Base-by-base conservation (phyloP, 2,329 filamentous ascomycete genomes). In the Penicillium sp. region DNA sequence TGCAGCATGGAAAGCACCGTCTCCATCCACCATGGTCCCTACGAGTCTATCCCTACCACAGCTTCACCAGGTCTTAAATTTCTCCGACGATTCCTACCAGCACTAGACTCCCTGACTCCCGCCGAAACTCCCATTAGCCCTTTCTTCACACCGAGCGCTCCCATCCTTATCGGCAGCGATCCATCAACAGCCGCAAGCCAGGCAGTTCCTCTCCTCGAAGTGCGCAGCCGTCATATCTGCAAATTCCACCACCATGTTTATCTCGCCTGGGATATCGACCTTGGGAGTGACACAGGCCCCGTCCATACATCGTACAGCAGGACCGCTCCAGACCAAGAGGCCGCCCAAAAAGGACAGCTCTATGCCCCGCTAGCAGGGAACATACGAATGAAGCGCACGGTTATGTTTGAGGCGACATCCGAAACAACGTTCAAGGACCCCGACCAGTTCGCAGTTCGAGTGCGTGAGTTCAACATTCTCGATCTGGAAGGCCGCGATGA, bases 331-430 rank as follows among this genome's bases (percentile, higher is more conserved):
- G 20, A 47, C 5, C 39, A 31, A 35, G 38, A 34, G 4, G 22
- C 34, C n/a, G 16, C 37, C 5, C 18, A 42, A 34, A 45, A 26
- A 32, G 29, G 18, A 5, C 44, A 48, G 24, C 48, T 60, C 31
- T 59, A 57, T 35, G 50, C 55, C 9, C 57, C 46, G 5, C 24
- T 48, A n/a, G 43, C 35, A 11, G 45, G 55, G 43, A 45, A 47
- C 3, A 50, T 56, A 2, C 45, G 22, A 14, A 48, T 59, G 45
- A 60, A 59, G 22, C 50, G 61, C 4, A 66, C 64, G 1, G 63
- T 66, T 4, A 65, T 66, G 60, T 63, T 62, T 34, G 63, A 65
- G 29, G 61, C 64, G 2, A 66, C 60, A 3, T 61, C 56, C 4
- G 46, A 55, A 18, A 61, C 64, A 6, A 47, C 58, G 1, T 65